These are phyloP conservation scores for Fusarium tanahbumbuense DNA, from an alignment of 2,329 filamentous ascomycete species.

Conservation along the genomic window DNA sequence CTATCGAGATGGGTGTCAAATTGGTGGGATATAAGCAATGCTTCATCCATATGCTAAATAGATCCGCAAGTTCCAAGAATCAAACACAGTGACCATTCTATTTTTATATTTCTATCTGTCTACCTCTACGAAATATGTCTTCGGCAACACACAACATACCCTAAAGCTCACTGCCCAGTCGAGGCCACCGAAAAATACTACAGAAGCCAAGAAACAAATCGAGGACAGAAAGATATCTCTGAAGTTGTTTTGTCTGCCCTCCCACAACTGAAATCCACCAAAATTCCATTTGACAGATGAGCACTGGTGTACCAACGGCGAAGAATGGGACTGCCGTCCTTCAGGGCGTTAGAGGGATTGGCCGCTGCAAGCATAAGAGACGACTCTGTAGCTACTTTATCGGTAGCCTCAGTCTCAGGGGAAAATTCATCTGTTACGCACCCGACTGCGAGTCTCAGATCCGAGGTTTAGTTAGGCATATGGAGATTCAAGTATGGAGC, in stretches of 20 bases:
- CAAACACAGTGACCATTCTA: not conserved
- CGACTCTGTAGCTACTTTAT: not conserved
- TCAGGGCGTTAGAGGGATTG: not conserved
- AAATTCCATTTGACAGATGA: not conserved
- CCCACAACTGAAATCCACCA: not conserved
- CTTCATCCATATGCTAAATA: not conserved
- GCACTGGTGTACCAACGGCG: not conserved
- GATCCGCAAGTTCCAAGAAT: not conserved
- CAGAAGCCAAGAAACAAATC: not conserved
- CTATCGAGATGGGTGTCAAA: not conserved
- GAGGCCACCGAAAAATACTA: not conserved
- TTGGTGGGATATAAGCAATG: not conserved
- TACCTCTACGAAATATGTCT: not conserved
- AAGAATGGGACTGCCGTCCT: not conserved
- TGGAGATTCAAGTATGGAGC: conserved; percentile 50
- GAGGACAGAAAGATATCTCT: not conserved
- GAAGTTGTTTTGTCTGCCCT: not conserved
- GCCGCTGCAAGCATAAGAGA: not conserved
- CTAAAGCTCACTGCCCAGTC: not conserved
- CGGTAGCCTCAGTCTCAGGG: not conserved
- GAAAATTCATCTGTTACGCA: not conserved
- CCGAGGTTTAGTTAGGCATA: conserved; percentile 14
- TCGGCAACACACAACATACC: not conserved
- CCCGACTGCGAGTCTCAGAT: not conserved
- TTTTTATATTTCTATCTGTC: not conserved